A percentile compares a stretch with the other conserved stretches of the same genome.
Evolutionary conservation across 768 basidiomycete species (phyloP).

Genomic region (Melanogaster broomeanus): DNA sequence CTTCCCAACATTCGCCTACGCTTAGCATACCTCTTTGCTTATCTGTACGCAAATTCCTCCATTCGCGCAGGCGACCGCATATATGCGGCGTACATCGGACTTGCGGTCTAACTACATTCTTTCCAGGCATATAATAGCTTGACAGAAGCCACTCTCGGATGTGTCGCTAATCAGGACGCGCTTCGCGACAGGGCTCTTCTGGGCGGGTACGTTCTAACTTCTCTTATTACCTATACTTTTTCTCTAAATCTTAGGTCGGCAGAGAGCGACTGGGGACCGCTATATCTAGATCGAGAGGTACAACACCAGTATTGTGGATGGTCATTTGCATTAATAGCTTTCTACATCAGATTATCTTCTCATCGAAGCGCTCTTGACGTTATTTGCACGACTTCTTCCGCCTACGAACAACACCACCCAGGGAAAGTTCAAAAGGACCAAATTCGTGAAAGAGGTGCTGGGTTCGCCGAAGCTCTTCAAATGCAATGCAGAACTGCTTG

Average conservation of each 20-base stretch:
- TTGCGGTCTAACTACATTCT: slow-evolving; percentile 19
- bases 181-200: slow-evolving; percentile 46
- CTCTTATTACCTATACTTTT: background rate
- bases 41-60: slow-evolving; percentile 17
- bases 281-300: slow-evolving; percentile 51
- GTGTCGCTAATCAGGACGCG: slow-evolving; percentile 43
- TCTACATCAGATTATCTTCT: slow-evolving; percentile 50
- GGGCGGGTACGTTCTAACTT: slow-evolving; percentile 45
- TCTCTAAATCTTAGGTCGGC: slow-evolving; percentile 1
- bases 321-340: background rate
- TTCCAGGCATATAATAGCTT: slow-evolving; percentile 55
- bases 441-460: slow-evolving; percentile 57
- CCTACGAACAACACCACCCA: slow-evolving; percentile 38
- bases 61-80: slow-evolving; percentile 16
- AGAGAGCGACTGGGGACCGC: slow-evolving; percentile 50
- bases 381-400: slow-evolving; percentile 59
- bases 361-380: slow-evolving; percentile 55
- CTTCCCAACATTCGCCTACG: slow-evolving; percentile 12
- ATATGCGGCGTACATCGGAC: slow-evolving; percentile 26
- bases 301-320: background rate
- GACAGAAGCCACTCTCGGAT: slow-evolving; percentile 45
- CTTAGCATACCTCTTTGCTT: slow-evolving; percentile 27
- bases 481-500: slow-evolving; percentile 39
- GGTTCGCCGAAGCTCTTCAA: slow-evolving; percentile 37
- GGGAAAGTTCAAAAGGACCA: slow-evolving; percentile 37